Percentiles rank a stretch among this genome's conserved stretches.
These are phyloP conservation scores for Metschnikowia reukaufii DNA, from an alignment of 805 yeast species.

Conservation along the genomic window DNA sequence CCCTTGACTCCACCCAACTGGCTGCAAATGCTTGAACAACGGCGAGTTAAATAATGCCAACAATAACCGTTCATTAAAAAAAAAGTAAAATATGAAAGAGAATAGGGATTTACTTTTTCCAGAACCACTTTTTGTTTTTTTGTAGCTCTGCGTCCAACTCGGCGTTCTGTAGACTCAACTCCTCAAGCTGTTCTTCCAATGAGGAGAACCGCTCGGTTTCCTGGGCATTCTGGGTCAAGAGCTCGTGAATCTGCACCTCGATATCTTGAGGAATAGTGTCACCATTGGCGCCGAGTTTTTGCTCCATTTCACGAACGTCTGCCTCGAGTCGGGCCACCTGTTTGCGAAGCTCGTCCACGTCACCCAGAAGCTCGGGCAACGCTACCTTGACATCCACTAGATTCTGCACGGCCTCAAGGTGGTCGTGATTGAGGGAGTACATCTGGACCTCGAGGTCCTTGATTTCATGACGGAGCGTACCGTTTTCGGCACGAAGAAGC, in stretches of 20 bases:
- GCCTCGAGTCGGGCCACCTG: slow-evolving; percentile 38
- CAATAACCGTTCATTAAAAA: background rate
- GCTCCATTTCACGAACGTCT: slow-evolving; percentile 43
- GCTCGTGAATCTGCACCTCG: slow-evolving; percentile 36
- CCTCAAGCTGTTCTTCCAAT: slow-evolving; percentile 37
- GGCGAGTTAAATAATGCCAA: too few relatives aligned
- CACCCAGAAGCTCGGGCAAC: slow-evolving; percentile 73
- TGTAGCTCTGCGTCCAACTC: slow-evolving; percentile 25
- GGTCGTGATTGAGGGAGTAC: slow-evolving; percentile 73
- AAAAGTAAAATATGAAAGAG: slow-evolving; percentile 5
- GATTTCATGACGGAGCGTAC: slow-evolving; percentile 69
- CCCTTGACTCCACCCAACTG: too few relatives aligned
- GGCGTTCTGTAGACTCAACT: slow-evolving; percentile 28
- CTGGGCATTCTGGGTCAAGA: slow-evolving; percentile 36
- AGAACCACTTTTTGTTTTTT: slow-evolving; percentile 33
- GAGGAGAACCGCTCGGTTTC: slow-evolving; percentile 40
- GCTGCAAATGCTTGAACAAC: too few relatives aligned
- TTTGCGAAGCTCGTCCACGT: slow-evolving; percentile 57
- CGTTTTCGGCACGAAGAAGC: slow-evolving; percentile 60
- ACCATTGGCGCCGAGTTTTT: slow-evolving; percentile 29
- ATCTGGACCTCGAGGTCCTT: slow-evolving; percentile 69
- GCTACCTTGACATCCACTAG: slow-evolving; percentile 77
- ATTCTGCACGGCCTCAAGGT: slow-evolving; percentile 81
- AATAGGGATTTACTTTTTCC: slow-evolving; percentile 9
- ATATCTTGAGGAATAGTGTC: slow-evolving; percentile 36